Conservation (phyloP, 306 rosid species). For the Cicer cuneatum region DNA sequence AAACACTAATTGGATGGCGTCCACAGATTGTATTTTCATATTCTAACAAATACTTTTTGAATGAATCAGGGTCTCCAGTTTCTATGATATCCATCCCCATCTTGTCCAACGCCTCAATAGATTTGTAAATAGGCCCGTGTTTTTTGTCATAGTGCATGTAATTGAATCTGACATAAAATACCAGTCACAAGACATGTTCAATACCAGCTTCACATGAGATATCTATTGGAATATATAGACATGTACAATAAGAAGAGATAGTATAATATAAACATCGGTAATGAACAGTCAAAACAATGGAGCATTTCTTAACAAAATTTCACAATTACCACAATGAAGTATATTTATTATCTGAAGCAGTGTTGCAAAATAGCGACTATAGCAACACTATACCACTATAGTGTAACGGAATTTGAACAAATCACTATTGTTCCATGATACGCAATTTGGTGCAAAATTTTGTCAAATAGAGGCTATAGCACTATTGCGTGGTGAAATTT, state of each 20-base stretch:
- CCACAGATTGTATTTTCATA: constrained; percentile 97
- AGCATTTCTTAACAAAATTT: constrained; percentile 19
- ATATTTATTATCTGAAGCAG: neutral
- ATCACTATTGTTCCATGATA: too few species aligned
- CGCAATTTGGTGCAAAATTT: too few species aligned
- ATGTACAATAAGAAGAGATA: neutral
- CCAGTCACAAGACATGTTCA: constrained; percentile 29
- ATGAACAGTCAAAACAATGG: constrained; percentile 9
- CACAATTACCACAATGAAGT: neutral
- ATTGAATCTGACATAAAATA: constrained; percentile 66
- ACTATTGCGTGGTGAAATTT: too few species aligned
- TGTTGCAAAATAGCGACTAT: too few species aligned
- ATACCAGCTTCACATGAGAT: constrained; percentile 29
- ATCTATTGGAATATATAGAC: constrained; percentile 26
- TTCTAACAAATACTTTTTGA: constrained; percentile 74
- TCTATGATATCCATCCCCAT: constrained; percentile 99
- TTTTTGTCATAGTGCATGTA: constrained; percentile 80
- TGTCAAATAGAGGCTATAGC: too few species aligned
- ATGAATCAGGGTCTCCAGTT: constrained; percentile 90
- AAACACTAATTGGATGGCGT: constrained; percentile 94
- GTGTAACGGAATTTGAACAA: too few species aligned
- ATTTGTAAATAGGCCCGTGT: constrained; percentile 88
- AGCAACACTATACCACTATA: too few species aligned
- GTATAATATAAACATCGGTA: neutral
- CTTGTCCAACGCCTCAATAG: constrained; percentile 90